Evolutionary conservation across 345 rosid genomes (phyloP).

Genomic region (Toxicodendron radicans): DNA sequence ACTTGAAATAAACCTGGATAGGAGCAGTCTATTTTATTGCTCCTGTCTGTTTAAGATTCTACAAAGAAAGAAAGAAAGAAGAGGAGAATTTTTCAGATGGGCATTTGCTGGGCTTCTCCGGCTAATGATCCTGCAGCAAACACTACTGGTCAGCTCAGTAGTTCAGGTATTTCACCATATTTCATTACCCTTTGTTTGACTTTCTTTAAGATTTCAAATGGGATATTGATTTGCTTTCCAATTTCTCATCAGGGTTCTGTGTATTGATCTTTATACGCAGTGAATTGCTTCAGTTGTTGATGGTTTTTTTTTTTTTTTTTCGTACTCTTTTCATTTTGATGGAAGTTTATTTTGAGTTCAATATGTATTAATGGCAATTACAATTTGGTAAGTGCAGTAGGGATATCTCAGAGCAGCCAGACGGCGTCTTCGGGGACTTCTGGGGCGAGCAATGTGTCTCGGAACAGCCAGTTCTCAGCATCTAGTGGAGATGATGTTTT

Average conservation of each 20-base stretch:
- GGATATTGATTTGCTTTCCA: background rate
- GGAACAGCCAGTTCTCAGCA: slow-evolving; percentile 59
- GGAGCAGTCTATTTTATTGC: background rate
- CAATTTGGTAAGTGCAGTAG: slow-evolving; percentile 33
- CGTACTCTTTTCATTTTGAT: slow-evolving; percentile 7
- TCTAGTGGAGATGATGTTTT: slow-evolving; percentile 56
- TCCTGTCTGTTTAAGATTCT: slow-evolving; percentile 9
- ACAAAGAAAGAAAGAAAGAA: no score
- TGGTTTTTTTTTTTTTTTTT: slow-evolving; percentile 7
- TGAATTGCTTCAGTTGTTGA: slow-evolving; percentile 7
- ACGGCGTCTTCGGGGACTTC: slow-evolving; percentile 53
- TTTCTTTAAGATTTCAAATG: background rate
- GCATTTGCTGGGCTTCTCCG: slow-evolving; percentile 63
- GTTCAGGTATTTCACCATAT: slow-evolving; percentile 41
- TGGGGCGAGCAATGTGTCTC: slow-evolving; percentile 68
- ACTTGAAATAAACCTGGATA: background rate
- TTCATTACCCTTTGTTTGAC: background rate
- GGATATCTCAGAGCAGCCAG: slow-evolving; percentile 55
- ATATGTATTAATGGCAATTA: background rate
- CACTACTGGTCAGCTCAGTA: slow-evolving; percentile 51
- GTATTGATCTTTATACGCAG: background rate
- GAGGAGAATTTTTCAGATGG: slow-evolving; percentile 37
- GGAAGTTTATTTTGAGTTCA: no score
- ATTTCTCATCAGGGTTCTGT: slow-evolving; percentile 16
- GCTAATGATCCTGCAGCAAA: slow-evolving; percentile 45